phyloP scores from a whole-genome alignment of 495 filamentous ascomycete genomes.

The Neurospora sp. region DNA sequence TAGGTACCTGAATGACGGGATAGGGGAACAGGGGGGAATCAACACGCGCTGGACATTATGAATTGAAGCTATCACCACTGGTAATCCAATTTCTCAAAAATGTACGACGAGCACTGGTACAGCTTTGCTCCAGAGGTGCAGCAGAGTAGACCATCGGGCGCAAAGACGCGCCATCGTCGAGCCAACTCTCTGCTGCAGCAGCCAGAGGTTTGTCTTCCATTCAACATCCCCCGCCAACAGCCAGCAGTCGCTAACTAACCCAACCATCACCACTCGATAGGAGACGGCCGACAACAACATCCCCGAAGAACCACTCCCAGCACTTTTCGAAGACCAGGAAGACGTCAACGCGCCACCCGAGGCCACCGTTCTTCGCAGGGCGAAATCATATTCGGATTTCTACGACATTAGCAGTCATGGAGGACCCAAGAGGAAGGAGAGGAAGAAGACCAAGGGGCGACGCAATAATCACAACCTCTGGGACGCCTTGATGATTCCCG shows the following conservation, averaged over 20 bases:
- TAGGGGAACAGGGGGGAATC: background rate
- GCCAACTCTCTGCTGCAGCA: conserved; percentile 57
- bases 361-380: conserved; percentile 51
- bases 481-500: conserved; percentile 29
- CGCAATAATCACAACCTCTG: conserved; percentile 22
- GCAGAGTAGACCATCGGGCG: conserved; percentile 25
- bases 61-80: background rate
- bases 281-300: conserved; percentile 29
- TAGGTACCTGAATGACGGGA: background rate
- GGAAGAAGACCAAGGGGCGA: conserved; percentile 30
- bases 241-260: background rate
- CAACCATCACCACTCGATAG: conserved; percentile 18
- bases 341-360: conserved; percentile 45
- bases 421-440: conserved; percentile 28
- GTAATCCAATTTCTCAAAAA: conserved; percentile 17
- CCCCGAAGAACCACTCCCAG: conserved; percentile 29
- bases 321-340: conserved; percentile 42
- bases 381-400: conserved; percentile 71
- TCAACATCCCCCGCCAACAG: background rate
- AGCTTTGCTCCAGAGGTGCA: conserved; percentile 44
- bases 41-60: background rate
- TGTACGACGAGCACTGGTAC: conserved; percentile 74
- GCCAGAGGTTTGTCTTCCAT: conserved; percentile 50
- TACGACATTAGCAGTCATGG: conserved; percentile 49
- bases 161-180: conserved; percentile 41